Evolutionary conservation across 164 flowering plant genomes (phyloP).

Genomic region (Sextonia rubra): DNA sequence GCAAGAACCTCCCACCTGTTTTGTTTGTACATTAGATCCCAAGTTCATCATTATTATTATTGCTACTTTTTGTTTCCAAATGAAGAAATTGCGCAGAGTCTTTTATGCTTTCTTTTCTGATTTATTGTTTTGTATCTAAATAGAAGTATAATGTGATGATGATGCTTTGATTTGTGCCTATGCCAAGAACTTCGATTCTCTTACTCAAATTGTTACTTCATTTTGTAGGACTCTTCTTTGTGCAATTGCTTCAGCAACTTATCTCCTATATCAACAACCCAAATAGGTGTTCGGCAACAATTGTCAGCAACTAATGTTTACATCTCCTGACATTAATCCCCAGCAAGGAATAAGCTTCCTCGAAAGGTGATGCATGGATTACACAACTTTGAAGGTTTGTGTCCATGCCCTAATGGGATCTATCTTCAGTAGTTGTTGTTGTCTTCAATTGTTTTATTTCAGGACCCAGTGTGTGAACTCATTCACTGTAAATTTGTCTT

Average conservation of each 20-base stretch:
- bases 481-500: slow-evolving; percentile 15
- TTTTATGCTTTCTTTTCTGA: background rate
- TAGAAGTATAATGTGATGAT: too few relatives aligned
- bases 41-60: background rate
- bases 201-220: background rate
- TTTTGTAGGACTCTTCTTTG: slow-evolving; percentile 53
- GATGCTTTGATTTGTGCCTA: too few relatives aligned
- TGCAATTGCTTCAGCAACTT: slow-evolving; percentile 32
- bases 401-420: background rate
- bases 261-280: slow-evolving; percentile 45
- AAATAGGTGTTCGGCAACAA: slow-evolving; percentile 24
- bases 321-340: slow-evolving; percentile 36
- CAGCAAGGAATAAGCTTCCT: slow-evolving; percentile 22
- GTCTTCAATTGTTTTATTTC: slow-evolving; percentile 9
- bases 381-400: background rate
- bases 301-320: slow-evolving; percentile 40
- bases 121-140: background rate
- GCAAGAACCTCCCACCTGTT: too few relatives aligned
- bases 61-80: background rate
- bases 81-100: background rate
- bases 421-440: slow-evolving; percentile 3
- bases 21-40: background rate
- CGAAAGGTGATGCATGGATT: slow-evolving; percentile 24
- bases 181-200: background rate
- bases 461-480: slow-evolving; percentile 22